Conservation (phyloP, 805 yeast genomes). For the Metschnikowia baotianmanensis region DNA sequence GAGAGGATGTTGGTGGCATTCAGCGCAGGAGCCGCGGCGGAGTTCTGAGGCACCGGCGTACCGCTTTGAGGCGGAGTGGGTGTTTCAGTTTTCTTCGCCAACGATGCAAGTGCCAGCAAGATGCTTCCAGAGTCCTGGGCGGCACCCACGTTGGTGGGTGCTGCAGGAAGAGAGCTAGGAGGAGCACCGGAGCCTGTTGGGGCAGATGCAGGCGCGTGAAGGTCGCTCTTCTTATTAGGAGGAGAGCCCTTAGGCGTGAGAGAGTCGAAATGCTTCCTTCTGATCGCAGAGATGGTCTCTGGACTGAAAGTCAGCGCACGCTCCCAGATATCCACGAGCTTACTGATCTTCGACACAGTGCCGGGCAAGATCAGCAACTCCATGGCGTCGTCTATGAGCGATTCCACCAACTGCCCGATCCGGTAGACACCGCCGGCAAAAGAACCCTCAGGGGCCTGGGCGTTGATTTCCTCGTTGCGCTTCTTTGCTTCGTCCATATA, state of each 20-base stretch:
- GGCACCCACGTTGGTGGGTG: conserved; percentile 6
- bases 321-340: conserved; percentile 90
- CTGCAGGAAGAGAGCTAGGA: conserved; percentile 15
- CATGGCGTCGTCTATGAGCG: conserved; percentile 61
- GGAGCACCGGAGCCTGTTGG: conserved; percentile 3
- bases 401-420: conserved; percentile 62
- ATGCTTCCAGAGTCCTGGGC: conserved; percentile 58
- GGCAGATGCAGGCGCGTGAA: neutral
- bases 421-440: conserved; percentile 69
- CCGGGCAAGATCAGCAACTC: conserved; percentile 51
- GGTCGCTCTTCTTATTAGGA: conserved; percentile 31
- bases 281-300: conserved; percentile 51
- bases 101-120: conserved; percentile 65
- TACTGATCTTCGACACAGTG: conserved; percentile 68
- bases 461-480: conserved; percentile 44
- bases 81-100: conserved; percentile 45
- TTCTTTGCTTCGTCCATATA: conserved; percentile 72
- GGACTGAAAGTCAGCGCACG: conserved; percentile 74
- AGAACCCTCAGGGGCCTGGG: conserved; percentile 63
- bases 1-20: conserved; percentile 40
- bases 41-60: conserved; percentile 21
- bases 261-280: conserved; percentile 57
- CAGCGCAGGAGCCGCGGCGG: conserved; percentile 3
- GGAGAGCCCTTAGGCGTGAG: conserved; percentile 70
- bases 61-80: conserved; percentile 31